These are phyloP conservation scores for Plasmodium adleri DNA, from an alignment of 169 alveolate species.

Conservation along the genomic window DNA sequence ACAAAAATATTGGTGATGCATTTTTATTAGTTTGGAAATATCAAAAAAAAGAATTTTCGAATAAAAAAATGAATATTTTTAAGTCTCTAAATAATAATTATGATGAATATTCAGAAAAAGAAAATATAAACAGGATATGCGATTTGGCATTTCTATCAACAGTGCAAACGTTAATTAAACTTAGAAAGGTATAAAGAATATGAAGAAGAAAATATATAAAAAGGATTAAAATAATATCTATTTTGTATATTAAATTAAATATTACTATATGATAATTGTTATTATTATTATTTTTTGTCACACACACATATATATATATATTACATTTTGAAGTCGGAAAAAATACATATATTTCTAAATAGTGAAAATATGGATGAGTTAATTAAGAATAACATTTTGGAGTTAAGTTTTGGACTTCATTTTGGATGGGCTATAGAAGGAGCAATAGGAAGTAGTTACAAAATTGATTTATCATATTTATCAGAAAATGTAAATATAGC, in stretches of 20 bases:
- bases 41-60: slow-evolving; percentile 28
- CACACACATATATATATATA: neutral
- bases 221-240: neutral
- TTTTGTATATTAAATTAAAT: neutral
- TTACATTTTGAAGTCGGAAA: slow-evolving; percentile 76
- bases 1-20: slow-evolving; percentile 97
- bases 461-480: slow-evolving; percentile 96
- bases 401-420: slow-evolving; percentile 96
- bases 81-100: slow-evolving; percentile 19
- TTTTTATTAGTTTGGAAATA: slow-evolving; percentile 95
- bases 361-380: slow-evolving; percentile 82
- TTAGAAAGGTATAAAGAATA: slow-evolving; percentile 31
- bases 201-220: too few species aligned
- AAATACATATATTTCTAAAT: slow-evolving; percentile 63
- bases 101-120: slow-evolving; percentile 44
- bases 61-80: slow-evolving; percentile 24
- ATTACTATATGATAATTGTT: neutral
- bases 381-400: slow-evolving; percentile 85
- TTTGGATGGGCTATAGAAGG: slow-evolving; percentile 97
- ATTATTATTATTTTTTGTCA: neutral
- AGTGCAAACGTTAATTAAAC: slow-evolving; percentile 40
- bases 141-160: slow-evolving; percentile 67
- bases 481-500: slow-evolving; percentile 95
- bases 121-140: slow-evolving; percentile 47
- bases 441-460: slow-evolving; percentile 96